A percentile compares a stretch with the other conserved stretches of the same genome.
Evolutionary conservation across 345 rosid species (phyloP).

Genomic region (Ricinus communis): DNA sequence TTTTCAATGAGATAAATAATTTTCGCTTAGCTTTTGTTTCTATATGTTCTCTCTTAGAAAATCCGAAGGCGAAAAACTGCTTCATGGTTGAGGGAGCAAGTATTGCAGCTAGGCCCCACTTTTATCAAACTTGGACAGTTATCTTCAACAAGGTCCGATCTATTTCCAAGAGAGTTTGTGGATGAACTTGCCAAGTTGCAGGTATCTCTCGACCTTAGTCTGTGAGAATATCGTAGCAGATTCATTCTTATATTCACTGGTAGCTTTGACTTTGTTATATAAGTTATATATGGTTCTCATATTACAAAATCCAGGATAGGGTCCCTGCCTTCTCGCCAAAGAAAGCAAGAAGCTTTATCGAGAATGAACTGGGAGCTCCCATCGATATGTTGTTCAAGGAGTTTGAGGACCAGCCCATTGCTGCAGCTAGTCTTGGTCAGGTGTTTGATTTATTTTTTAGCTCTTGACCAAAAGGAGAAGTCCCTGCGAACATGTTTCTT

Average conservation of each 20-base stretch:
- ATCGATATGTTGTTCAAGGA: constrained; percentile 61
- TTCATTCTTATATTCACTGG: background rate
- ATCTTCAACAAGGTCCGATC: constrained; percentile 91
- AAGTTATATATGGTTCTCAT: constrained; percentile 2
- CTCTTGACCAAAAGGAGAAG: constrained; percentile 1
- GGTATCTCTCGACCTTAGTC: constrained; percentile 40
- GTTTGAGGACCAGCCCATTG: constrained; percentile 91
- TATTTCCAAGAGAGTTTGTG: constrained; percentile 86
- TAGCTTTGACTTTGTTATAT: background rate
- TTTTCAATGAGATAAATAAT: background rate
- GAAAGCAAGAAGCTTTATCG: constrained; percentile 69
- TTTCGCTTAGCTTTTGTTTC: constrained; percentile 17
- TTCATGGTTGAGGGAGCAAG: constrained; percentile 81
- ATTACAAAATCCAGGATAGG: constrained; percentile 56
- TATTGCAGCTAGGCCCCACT: constrained; percentile 96
- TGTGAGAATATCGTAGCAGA: background rate
- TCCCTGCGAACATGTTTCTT: background rate
- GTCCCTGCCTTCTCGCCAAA: constrained; percentile 92
- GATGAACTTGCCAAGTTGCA: constrained; percentile 98
- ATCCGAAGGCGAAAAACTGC: constrained; percentile 67
- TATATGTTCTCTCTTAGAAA: constrained; percentile 46
- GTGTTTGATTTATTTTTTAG: constrained; percentile 48
- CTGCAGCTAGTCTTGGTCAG: constrained; percentile 99
- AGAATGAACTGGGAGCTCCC: constrained; percentile 81
- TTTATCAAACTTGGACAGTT: constrained; percentile 93